phyloP scores from a whole-genome alignment of 305 asterid genomes.

The Solanum hybrid region DNA sequence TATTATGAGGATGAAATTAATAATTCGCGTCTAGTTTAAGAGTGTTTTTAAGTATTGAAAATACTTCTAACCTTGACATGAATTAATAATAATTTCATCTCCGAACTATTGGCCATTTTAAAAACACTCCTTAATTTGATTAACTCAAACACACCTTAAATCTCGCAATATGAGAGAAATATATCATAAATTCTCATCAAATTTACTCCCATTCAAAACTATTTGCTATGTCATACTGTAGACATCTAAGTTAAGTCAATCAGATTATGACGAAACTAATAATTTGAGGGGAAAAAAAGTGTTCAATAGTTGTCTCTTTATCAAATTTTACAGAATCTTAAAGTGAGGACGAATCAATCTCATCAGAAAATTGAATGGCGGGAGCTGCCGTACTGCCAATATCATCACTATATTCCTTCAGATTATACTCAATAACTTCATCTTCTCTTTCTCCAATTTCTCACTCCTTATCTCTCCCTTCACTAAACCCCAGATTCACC shows the following conservation, averaged over 20 bases:
- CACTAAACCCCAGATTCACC: not conserved
- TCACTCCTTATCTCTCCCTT: not conserved
- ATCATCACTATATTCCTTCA: not conserved
- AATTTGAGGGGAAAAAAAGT: not conserved
- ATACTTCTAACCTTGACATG: too few species aligned
- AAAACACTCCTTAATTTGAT: too few species aligned
- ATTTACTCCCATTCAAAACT: too few species aligned
- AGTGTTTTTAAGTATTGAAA: not conserved
- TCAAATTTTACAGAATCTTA: not conserved
- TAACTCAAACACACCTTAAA: not conserved
- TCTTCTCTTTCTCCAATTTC: not conserved
- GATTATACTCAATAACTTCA: not conserved
- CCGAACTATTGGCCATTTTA: fast-evolving
- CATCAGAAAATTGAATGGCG: slow-evolving; percentile 5
- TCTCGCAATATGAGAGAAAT: not conserved
- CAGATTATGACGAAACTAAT: not conserved
- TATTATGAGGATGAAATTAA: not conserved
- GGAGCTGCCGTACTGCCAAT: slow-evolving; percentile 6
- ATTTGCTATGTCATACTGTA: not conserved
- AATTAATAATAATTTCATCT: too few species aligned
- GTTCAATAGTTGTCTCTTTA: not conserved
- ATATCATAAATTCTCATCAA: not conserved
- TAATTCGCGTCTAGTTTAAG: too few species aligned
- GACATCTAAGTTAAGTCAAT: not conserved
- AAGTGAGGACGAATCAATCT: not conserved